Base-by-base conservation (phyloP, 2,329 filamentous ascomycete species). In the Bipolaris bicolor region DNA sequence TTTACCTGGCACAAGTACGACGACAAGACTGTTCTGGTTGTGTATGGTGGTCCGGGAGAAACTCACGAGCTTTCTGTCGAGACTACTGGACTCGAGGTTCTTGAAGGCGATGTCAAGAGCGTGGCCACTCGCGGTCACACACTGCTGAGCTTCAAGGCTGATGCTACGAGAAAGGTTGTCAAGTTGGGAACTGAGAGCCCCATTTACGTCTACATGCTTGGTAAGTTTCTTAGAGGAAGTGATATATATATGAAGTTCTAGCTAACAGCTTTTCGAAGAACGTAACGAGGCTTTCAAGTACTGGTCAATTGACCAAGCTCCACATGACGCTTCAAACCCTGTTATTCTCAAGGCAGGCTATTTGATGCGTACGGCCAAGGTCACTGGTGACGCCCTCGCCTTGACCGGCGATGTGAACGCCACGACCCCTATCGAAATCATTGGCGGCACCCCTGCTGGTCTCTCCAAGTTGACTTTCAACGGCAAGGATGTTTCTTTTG, bases 331-430 rank as follows among this genome's bases (percentile, higher is more conserved):
- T 10, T 66, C 71, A 1, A 65, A 62, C 39, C 64, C 74, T 5
- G 80, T 89, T 16, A 86, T 91, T 39, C 74, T 88, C 49, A 84
- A 87, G 58, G 87, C 84, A 0, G 84, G 85, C 9, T 89, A 90
- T 66, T 80, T 91, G 0, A 70, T 90, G 34, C 84, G 89, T 6
- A 85, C 83, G 0, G 87, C 87, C 0, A 80, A 81, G 2, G 72
- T 88, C 1, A 66, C 83, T 5, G 85, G 82, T 1, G 78, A 77
- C n/a, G 81, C 82, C 1, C 79, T 94, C 4, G 79, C 83, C 11
- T 72, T 94, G 2, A 84, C 83, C 3, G 90, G 88, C 3, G 90
- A 95, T 66, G 81, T 93, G 60, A 93, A 94, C 64, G 74, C 81
- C 0, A 91, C 89, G 0, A 87, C 87, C 0, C 68, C 83, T 0